Conservation (phyloP, 768 basidiomycete genomes). For the Mycena filopes region DNA sequence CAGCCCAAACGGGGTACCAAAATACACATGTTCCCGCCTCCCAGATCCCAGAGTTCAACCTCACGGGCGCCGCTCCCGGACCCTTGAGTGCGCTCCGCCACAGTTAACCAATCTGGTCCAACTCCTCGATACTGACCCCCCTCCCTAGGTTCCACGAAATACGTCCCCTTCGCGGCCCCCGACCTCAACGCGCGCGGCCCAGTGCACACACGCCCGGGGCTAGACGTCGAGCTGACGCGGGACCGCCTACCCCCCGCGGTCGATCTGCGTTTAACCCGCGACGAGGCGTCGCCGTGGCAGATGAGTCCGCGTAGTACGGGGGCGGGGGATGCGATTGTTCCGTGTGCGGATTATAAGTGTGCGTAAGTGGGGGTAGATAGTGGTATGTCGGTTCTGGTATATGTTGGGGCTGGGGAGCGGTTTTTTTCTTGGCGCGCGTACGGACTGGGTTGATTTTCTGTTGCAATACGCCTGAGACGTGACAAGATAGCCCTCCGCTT, state of each 20-base stretch:
- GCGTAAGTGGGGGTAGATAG: too few species aligned
- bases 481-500: too few species aligned
- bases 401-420: too few species aligned
- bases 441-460: too few species aligned
- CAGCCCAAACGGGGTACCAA: slow-evolving; percentile 54
- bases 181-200: slow-evolving; percentile 51
- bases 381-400: too few species aligned
- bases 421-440: too few species aligned
- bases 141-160: slow-evolving; percentile 36
- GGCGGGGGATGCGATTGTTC: not conserved
- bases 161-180: slow-evolving; percentile 58
- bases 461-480: too few species aligned
- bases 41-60: slow-evolving; percentile 50
- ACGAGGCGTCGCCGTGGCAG: slow-evolving; percentile 28
- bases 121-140: too few species aligned
- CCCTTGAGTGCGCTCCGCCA: slow-evolving; percentile 49
- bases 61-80: slow-evolving; percentile 54
- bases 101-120: too few species aligned
- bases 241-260: slow-evolving; percentile 49
- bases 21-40: slow-evolving; percentile 35
- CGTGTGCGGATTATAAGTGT: slow-evolving; percentile 5
- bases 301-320: slow-evolving; percentile 12
- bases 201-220: slow-evolving; percentile 48
- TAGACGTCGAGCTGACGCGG: slow-evolving; percentile 48
- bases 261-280: slow-evolving; percentile 49